phyloP scores from a whole-genome alignment of 257 asterid genomes.

The Cynanchum wilfordii region DNA sequence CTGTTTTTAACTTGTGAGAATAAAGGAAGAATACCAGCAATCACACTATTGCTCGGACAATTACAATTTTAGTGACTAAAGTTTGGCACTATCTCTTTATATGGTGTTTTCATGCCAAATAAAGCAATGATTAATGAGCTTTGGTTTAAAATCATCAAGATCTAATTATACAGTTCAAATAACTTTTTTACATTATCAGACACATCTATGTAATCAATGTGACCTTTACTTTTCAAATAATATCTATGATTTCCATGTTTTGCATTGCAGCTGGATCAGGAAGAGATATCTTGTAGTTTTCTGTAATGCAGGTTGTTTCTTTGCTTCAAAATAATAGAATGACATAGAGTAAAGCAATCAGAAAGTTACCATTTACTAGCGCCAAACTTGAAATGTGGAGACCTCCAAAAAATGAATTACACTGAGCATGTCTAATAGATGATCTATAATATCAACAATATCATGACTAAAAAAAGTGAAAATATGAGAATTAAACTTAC shows the following conservation, averaged over 20 bases:
- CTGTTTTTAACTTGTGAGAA: background rate
- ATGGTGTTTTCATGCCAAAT: background rate
- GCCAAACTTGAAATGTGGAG: background rate
- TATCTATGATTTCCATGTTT: background rate
- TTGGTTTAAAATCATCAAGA: background rate
- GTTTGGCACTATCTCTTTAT: background rate
- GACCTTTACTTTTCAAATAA: background rate
- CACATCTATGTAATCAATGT: background rate
- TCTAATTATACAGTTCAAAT: background rate
- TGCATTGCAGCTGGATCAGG: background rate
- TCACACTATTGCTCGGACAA: background rate
- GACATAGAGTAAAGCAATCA: background rate
- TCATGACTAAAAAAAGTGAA: constrained; percentile 7
- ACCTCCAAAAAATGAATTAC: background rate
- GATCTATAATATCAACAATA: background rate
- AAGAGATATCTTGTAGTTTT: background rate
- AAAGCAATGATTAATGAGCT: background rate
- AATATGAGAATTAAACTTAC: constrained; percentile 48
- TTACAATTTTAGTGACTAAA: background rate
- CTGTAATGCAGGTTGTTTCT: background rate
- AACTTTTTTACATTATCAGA: background rate
- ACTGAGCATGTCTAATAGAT: background rate
- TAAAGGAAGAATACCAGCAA: background rate
- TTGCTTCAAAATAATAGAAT: background rate
- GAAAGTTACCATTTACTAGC: background rate